Conservation (phyloP, 257 asterid genomes). For the Thymus mandschuricus region DNA sequence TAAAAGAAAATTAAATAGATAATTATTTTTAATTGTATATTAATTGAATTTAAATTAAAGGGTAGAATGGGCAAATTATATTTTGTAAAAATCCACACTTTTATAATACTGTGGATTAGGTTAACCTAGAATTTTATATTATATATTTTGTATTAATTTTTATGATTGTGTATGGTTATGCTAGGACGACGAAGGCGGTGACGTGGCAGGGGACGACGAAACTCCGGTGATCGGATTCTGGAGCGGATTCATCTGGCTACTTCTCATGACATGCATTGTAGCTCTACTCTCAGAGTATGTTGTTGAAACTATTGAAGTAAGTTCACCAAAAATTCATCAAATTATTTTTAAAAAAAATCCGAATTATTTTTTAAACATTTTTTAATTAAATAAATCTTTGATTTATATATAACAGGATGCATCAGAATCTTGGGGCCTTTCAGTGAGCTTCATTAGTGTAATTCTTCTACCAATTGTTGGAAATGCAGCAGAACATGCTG, state of each 20-base stretch:
- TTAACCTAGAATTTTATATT: too few species aligned
- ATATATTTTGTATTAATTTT: too few species aligned
- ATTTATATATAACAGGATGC: slow-evolving; percentile 49
- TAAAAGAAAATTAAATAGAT: too few species aligned
- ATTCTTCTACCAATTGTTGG: slow-evolving; percentile 93
- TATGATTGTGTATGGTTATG: background rate
- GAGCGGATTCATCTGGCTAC: slow-evolving; percentile 74
- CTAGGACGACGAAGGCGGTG: slow-evolving; percentile 46
- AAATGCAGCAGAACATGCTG: slow-evolving; percentile 98
- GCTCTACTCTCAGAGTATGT: slow-evolving; percentile 80
- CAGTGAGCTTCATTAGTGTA: slow-evolving; percentile 87
- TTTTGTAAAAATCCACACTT: too few species aligned
- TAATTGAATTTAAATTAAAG: too few species aligned
- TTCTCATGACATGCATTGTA: slow-evolving; percentile 61
- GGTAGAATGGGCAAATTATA: too few species aligned
- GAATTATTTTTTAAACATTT: background rate
- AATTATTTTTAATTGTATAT: too few species aligned
- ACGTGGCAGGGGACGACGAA: slow-evolving; percentile 46
- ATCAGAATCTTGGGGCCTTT: slow-evolving; percentile 84
- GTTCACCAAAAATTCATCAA: background rate
- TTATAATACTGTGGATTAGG: too few species aligned
- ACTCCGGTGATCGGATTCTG: slow-evolving; percentile 71
- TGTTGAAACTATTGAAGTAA: slow-evolving; percentile 86
- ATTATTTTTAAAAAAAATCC: background rate
- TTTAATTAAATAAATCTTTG: background rate